Base-by-base conservation (phyloP, 495 filamentous ascomycete genomes). In the Penicillium parvum region DNA sequence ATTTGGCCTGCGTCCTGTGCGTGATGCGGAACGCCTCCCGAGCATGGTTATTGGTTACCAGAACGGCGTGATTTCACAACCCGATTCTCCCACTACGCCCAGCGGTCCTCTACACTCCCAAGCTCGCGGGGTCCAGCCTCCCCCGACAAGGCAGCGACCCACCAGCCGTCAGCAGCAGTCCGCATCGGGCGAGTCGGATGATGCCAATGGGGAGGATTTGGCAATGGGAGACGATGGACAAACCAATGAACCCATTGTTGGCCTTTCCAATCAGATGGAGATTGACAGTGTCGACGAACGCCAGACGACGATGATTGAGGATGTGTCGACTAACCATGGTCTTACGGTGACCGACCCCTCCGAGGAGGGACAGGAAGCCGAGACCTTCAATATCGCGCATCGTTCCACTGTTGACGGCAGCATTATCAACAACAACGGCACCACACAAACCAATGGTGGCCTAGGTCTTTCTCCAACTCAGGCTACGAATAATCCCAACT, bases 371-470 rank as follows among this genome's bases (percentile, higher is more conserved):
- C 85, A 85, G 49, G 90, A 95, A 33, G 77, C 82, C 3, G 88
- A 90, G 47, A 90, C 89, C 0, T 96, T 98, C 65, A 94, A 96
- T 61, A 95, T 98, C 54, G 90, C 88, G n/a, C 92, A 96, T 60
- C 82, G 88, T 28, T 86, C 84, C 22, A 75, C 82, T 4, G 78
- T 94, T 18, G 91, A 96, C 64, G 88, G 88, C 14, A 95, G 89
- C 67, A 83, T 94, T 29, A 83, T 88, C 49, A 90, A 85, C 36
- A 55, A 55, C 55, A 72, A 71, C 40, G 71, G 69, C 39, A 63
- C 73, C 27, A 67, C 79, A 5, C 75, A 78, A 40, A 61, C 72
- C 14, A 82, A 78, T 25, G 75, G 81, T 19, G 66, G 79, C 32
- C 76, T 94, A 40, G 84, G 79, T 26, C 72, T 94, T 46, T 90